Evolutionary conservation across 1,284 basidiomycete genomes (phyloP).

Genomic region (Pholiota adiposa): DNA sequence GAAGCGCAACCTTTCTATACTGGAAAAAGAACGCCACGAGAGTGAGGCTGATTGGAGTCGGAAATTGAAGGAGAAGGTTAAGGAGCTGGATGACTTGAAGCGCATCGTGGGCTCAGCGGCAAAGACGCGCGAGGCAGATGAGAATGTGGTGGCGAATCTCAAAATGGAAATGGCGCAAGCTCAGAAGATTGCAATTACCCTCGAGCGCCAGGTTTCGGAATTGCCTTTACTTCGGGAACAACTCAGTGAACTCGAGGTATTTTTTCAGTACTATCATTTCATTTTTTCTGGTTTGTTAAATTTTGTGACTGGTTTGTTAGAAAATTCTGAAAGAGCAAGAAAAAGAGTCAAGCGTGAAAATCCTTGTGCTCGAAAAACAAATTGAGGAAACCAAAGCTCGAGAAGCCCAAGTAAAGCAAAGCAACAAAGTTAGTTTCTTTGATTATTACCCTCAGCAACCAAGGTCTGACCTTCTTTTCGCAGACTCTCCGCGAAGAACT

Average conservation of each 20-base stretch:
- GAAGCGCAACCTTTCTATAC: constrained; percentile 52
- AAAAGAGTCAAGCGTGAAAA: constrained; percentile 47
- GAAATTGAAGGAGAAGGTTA: constrained; percentile 75
- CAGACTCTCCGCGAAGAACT: constrained; percentile 89
- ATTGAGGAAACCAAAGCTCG: constrained; percentile 67
- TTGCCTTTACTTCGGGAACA: constrained; percentile 53
- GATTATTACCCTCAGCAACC: not conserved
- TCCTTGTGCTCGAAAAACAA: constrained; percentile 55
- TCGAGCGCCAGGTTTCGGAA: constrained; percentile 51
- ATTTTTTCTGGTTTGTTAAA: not conserved
- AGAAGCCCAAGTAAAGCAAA: constrained; percentile 67
- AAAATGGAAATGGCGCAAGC: constrained; percentile 59
- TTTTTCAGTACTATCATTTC: constrained; percentile 14
- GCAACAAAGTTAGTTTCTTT: constrained; percentile 67
- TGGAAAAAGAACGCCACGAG: constrained; percentile 78
- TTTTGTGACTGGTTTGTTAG: constrained; percentile 43
- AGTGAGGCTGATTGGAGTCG: constrained; percentile 85
- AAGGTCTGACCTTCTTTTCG: too few species aligned
- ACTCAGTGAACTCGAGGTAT: constrained; percentile 62
- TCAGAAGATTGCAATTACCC: constrained; percentile 49
- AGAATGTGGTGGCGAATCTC: constrained; percentile 56
- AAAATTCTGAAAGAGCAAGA: constrained; percentile 46
- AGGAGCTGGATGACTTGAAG: constrained; percentile 79
- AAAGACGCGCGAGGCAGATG: constrained; percentile 60
- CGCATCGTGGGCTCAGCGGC: constrained; percentile 58